Percentiles rank a stretch among this genome's conserved stretches.
phyloP scores from a whole-genome alignment of 805 yeast genomes.

The Cyberlindnera xylosilytica region DNA sequence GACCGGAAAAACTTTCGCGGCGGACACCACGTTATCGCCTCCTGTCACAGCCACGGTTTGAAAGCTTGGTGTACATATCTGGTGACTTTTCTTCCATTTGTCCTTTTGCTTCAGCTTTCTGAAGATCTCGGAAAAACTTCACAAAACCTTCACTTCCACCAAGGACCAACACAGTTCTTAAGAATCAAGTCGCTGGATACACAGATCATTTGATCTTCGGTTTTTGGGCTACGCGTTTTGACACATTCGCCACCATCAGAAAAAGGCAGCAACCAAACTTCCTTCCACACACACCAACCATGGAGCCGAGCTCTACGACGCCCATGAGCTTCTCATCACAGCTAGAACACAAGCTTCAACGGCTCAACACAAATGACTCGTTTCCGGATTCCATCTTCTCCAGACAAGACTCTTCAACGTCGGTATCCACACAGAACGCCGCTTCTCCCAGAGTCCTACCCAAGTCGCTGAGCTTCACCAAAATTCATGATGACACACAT shows the following conservation, averaged over 20 bases:
- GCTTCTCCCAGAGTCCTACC: constrained; percentile 11
- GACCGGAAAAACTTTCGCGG: constrained; percentile 1
- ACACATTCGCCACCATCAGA: constrained; percentile 3
- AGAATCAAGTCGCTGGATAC: neutral
- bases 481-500: constrained; percentile 13
- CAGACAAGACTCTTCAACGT: constrained; percentile 24
- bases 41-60: neutral
- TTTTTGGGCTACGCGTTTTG: constrained; percentile 1
- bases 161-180: neutral
- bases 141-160: no score
- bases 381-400: constrained; percentile 21
- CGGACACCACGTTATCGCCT: constrained; percentile 2
- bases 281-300: neutral
- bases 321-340: constrained; percentile 3
- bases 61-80: no score
- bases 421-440: constrained; percentile 17
- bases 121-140: neutral
- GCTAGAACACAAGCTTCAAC: constrained; percentile 16
- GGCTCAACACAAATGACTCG: constrained; percentile 26
- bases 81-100: neutral
- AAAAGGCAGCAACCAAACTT: neutral
- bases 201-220: neutral
- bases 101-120: neutral
- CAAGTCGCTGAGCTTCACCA: constrained; percentile 22
- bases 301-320: neutral